Evolutionary conservation across 371 early-diverging fungal genomes (phyloP).

Genomic region (Mortierella sp.): DNA sequence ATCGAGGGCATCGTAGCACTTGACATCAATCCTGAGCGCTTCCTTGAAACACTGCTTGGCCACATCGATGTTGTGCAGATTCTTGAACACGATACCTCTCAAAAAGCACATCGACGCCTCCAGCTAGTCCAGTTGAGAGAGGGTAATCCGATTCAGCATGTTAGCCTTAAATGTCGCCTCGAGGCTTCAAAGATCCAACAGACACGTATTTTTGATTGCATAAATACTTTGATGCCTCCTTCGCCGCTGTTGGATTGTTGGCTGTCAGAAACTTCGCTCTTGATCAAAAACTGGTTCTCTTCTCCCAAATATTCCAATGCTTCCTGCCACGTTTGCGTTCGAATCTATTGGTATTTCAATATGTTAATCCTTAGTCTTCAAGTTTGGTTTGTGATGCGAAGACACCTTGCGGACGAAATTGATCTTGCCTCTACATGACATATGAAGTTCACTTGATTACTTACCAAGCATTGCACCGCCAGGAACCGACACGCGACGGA

Average conservation of each 20-base stretch:
- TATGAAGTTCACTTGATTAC: background rate
- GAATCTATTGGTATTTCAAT: constrained; percentile 56
- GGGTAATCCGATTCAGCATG: background rate
- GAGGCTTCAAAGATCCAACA: background rate
- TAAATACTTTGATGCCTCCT: constrained; percentile 57
- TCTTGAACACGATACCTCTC: constrained; percentile 70
- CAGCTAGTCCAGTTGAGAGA: constrained; percentile 54
- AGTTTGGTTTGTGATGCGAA: background rate
- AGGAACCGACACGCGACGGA: constrained; percentile 73
- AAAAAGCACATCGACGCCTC: constrained; percentile 77
- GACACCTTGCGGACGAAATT: constrained; percentile 22
- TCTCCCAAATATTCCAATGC: constrained; percentile 71
- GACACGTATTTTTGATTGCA: background rate
- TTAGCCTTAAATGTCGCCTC: no score
- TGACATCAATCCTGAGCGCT: constrained; percentile 74
- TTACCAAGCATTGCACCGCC: constrained; percentile 76
- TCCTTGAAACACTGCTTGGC: constrained; percentile 78
- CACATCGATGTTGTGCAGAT: constrained; percentile 62
- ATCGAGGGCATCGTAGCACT: constrained; percentile 80
- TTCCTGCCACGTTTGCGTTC: constrained; percentile 70
- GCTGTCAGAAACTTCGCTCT: constrained; percentile 29
- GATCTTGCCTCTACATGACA: background rate
- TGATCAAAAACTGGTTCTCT: constrained; percentile 66
- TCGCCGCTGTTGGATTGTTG: constrained; percentile 44
- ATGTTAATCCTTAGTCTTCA: background rate